Evolutionary conservation across 2,329 filamentous ascomycete genomes (phyloP).

Genomic region (Fusarium odoratissimum): DNA sequence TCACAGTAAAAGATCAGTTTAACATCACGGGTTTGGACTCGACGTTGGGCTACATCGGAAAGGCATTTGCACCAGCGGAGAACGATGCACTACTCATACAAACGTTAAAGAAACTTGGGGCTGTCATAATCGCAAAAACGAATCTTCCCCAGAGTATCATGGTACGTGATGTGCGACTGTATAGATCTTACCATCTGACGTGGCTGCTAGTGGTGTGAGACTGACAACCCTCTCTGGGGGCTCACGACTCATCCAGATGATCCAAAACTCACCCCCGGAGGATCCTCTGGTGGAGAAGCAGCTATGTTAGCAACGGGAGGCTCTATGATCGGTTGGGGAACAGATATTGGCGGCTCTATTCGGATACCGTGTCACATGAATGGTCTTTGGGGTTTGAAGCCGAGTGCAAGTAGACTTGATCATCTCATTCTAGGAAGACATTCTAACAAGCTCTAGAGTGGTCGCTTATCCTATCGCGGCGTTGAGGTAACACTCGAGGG

Average conservation of each 20-base stretch:
- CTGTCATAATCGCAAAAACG: not conserved
- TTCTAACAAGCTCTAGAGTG: not conserved
- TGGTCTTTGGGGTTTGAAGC: not conserved
- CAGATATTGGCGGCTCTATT: not conserved
- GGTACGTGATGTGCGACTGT: fast-evolving
- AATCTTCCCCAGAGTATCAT: conserved; percentile 2
- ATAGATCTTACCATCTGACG: not conserved
- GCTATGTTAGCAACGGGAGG: not conserved
- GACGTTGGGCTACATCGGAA: not conserved
- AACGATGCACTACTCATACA: not conserved
- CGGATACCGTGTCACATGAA: not conserved
- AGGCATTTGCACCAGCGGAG: not conserved
- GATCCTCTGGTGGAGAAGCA: not conserved
- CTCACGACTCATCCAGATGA: not conserved
- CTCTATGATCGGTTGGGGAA: not conserved
- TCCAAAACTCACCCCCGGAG: not conserved
- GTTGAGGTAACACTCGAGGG: not conserved
- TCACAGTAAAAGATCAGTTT: not conserved
- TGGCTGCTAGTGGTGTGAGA: not conserved
- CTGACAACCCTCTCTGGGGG: not conserved
- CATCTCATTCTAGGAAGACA: fast-evolving
- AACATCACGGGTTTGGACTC: not conserved
- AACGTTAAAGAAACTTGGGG: not conserved
- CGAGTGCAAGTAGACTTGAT: not conserved
- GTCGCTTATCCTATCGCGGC: not conserved